Percentiles rank a stretch among this genome's conserved stretches.
Evolutionary conservation across 1,284 basidiomycete species (phyloP).

Genomic region (Microbotryum saponariae): DNA sequence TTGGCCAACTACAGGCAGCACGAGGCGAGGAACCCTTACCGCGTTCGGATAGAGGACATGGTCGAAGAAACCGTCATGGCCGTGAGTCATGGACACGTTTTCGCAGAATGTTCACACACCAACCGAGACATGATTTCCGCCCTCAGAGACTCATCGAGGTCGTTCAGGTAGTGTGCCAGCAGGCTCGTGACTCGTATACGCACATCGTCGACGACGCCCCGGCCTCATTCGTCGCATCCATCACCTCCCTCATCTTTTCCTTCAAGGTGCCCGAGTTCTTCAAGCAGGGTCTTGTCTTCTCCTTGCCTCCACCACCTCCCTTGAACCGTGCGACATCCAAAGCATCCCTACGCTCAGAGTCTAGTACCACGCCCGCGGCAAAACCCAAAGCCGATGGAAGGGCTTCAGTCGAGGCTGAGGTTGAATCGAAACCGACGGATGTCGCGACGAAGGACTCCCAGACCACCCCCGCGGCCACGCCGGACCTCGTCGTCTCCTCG

Average conservation of each 20-base stretch:
- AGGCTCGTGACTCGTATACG: conserved; percentile 19
- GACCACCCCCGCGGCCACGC: not conserved
- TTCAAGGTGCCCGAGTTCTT: conserved; percentile 22
- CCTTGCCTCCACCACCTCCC: conserved; percentile 10
- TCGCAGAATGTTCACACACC: not conserved
- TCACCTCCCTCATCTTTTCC: conserved; percentile 30
- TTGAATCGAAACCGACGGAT: not conserved
- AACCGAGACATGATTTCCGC: not conserved
- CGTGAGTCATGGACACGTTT: conserved; percentile 7
- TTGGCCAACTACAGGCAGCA: conserved; percentile 35
- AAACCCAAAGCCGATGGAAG: not conserved
- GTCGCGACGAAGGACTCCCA: not conserved
- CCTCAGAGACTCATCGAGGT: conserved; percentile 22
- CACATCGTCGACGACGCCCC: conserved; percentile 33
- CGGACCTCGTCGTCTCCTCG: too few relatives aligned
- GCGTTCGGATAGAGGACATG: conserved; percentile 37
- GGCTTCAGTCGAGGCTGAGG: not conserved
- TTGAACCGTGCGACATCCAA: conserved; percentile 1
- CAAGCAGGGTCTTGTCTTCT: conserved; percentile 7
- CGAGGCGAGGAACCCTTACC: conserved; percentile 36
- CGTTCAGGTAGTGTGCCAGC: conserved; percentile 7
- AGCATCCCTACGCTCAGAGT: too few relatives aligned
- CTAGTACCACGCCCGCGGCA: too few relatives aligned
- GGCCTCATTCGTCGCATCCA: conserved; percentile 25
- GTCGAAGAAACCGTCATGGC: conserved; percentile 37